phyloP scores from a whole-genome alignment of 2,329 filamentous ascomycete genomes.

The Epichloe baconii region DNA sequence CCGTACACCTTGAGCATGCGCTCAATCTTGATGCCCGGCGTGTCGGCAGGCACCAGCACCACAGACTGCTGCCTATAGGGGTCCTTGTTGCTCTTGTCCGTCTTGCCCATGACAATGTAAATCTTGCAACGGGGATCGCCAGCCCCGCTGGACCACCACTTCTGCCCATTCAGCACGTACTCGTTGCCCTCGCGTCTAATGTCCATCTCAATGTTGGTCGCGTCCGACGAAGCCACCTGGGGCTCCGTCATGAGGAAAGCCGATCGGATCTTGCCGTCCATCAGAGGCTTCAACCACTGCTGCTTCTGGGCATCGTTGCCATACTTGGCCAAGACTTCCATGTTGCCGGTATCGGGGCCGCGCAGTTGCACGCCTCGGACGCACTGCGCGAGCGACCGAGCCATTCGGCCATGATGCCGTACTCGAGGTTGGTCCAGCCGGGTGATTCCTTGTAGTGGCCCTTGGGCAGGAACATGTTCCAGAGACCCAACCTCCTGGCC shows the following conservation, averaged over 20 bases:
- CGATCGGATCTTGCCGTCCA: conserved; percentile 75
- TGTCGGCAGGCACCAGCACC: conserved; percentile 68
- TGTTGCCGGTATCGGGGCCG: conserved; percentile 86
- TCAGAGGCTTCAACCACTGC: conserved; percentile 66
- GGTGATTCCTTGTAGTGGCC: conserved; percentile 92
- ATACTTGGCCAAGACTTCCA: conserved; percentile 90
- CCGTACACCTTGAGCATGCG: conserved; percentile 91
- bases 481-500: conserved; percentile 71
- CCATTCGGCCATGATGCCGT: conserved; percentile 94
- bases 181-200: conserved; percentile 76
- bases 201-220: conserved; percentile 77
- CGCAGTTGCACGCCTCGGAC: conserved; percentile 79
- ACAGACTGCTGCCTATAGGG: conserved; percentile 88
- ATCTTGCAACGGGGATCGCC: conserved; percentile 85
- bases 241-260: conserved; percentile 94
- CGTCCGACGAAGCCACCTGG: conserved; percentile 77
- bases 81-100: conserved; percentile 59
- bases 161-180: conserved; percentile 87
- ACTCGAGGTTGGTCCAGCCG: conserved; percentile 90
- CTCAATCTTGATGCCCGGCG: conserved; percentile 80
- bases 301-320: conserved; percentile 76
- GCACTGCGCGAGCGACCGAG: conserved; percentile 75
- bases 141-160: conserved; percentile 98
- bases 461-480: conserved; percentile 97
- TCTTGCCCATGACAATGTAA: conserved; percentile 96